phyloP scores from a whole-genome alignment of 768 basidiomycete genomes.

The Bullera alba region DNA sequence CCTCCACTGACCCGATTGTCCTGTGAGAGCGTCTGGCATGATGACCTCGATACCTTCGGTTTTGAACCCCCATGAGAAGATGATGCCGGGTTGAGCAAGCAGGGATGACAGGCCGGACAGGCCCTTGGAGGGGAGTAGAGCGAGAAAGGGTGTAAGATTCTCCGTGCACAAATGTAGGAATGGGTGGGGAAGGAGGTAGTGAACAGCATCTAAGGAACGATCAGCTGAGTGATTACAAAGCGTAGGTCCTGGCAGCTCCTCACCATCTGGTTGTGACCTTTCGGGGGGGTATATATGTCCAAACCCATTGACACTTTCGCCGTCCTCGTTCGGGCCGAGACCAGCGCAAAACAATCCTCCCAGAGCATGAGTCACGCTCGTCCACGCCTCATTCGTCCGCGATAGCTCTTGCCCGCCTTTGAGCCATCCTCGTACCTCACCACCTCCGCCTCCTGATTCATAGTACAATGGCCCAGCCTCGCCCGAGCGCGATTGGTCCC shows the following conservation, averaged over 20 bases:
- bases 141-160: slow-evolving; percentile 91
- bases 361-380: slow-evolving; percentile 75
- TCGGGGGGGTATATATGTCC: slow-evolving; percentile 28
- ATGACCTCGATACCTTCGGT: slow-evolving; percentile 36
- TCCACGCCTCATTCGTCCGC: slow-evolving; percentile 66
- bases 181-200: slow-evolving; percentile 50
- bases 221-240: neutral
- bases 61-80: slow-evolving; percentile 39
- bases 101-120: slow-evolving; percentile 73
- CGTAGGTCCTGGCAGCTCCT: neutral
- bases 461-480: slow-evolving; percentile 59
- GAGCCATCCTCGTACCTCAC: slow-evolving; percentile 89
- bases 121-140: slow-evolving; percentile 87
- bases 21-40: slow-evolving; percentile 18
- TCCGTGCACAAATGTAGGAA: slow-evolving; percentile 90
- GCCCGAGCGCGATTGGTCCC: slow-evolving; percentile 81
- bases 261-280: slow-evolving; percentile 9
- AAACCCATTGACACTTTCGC: slow-evolving; percentile 25
- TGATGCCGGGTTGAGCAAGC: slow-evolving; percentile 47
- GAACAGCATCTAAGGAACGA: slow-evolving; percentile 14
- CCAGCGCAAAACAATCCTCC: slow-evolving; percentile 94
- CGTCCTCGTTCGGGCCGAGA: slow-evolving; percentile 53
- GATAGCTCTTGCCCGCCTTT: slow-evolving; percentile 50
- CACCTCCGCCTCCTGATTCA: slow-evolving; percentile 70
- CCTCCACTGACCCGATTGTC: slow-evolving; percentile 18